Evolutionary conservation across 176 grass and related monocot species (phyloP).

Genomic region (Triticum urartu): DNA sequence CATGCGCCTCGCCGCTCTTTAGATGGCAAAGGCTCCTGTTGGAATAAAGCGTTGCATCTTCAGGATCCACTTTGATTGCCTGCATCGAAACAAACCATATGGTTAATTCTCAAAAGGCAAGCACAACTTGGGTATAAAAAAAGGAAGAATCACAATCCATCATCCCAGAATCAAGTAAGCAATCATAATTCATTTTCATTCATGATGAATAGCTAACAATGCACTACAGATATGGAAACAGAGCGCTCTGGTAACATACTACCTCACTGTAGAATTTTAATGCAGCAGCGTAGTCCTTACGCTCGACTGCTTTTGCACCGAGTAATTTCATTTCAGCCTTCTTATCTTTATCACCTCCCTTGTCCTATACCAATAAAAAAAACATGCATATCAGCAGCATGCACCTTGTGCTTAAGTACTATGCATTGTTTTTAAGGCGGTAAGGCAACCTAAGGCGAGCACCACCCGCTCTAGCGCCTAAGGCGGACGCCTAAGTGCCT

Average conservation of each 20-base stretch:
- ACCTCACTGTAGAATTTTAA: slow-evolving; percentile 38
- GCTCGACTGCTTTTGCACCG: slow-evolving; percentile 28
- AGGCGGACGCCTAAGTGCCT: no score
- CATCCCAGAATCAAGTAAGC: neutral
- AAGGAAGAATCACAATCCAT: neutral
- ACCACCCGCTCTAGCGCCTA: no score
- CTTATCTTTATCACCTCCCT: neutral
- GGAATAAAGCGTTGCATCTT: slow-evolving; percentile 23
- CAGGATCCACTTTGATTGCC: slow-evolving; percentile 33
- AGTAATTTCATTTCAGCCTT: slow-evolving; percentile 34
- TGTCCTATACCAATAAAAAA: neutral
- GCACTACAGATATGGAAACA: neutral
- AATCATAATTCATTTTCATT: neutral
- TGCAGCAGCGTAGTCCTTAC: slow-evolving; percentile 19
- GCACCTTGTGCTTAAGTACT: neutral
- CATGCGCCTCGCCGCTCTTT: neutral
- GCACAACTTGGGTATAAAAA: neutral
- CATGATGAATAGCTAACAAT: neutral
- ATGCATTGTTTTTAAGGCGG: no score
- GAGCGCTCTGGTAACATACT: neutral
- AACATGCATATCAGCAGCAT: neutral
- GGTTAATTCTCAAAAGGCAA: neutral
- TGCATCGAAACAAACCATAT: neutral
- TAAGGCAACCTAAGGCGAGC: no score
- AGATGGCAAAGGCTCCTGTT: slow-evolving; percentile 34